These are phyloP conservation scores for Neolentinus lepideus DNA, from an alignment of 1,284 basidiomycete genomes.

Conservation along the genomic window DNA sequence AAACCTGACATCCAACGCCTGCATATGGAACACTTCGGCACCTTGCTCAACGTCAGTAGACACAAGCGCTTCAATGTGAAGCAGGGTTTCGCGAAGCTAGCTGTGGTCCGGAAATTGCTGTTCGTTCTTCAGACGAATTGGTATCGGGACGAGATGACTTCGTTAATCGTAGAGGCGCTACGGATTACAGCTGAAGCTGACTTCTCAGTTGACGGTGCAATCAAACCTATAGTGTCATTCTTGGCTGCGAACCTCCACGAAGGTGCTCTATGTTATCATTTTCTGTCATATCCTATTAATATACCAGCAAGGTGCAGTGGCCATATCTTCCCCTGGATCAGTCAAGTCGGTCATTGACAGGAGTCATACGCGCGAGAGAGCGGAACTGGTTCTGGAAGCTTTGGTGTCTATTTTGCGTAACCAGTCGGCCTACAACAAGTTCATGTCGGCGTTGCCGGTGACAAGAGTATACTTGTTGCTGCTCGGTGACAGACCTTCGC, in stretches of 20 bases:
- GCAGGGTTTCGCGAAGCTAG: conserved; percentile 45
- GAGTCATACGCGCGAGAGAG: conserved; percentile 42
- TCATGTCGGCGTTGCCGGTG: conserved; percentile 62
- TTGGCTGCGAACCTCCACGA: conserved; percentile 78
- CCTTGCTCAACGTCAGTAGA: conserved; percentile 65
- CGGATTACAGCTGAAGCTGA: conserved; percentile 47
- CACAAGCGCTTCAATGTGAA: conserved; percentile 70
- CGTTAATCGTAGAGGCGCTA: conserved; percentile 54
- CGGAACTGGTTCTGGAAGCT: conserved; percentile 52
- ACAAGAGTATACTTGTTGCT: conserved; percentile 69
- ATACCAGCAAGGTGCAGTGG: conserved; percentile 21
- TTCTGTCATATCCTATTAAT: conserved; percentile 12
- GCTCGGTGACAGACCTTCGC: conserved; percentile 59
- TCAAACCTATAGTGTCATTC: conserved; percentile 84
- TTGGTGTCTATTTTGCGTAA: conserved; percentile 52
- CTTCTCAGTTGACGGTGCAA: conserved; percentile 64
- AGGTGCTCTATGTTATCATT: conserved; percentile 32
- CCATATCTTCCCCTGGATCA: conserved; percentile 44
- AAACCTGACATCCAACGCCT: conserved; percentile 62
- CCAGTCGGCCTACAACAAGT: conserved; percentile 49
- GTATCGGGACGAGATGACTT: conserved; percentile 41
- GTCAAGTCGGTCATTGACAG: conserved; percentile 46
- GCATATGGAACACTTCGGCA: conserved; percentile 77
- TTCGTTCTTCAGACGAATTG: conserved; percentile 76
- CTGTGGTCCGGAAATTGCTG: conserved; percentile 70